Evolutionary conservation across 257 asterid species (phyloP), one percentile per base, ranked within the genome.

Genomic region (Fraxinus americana): DNA sequence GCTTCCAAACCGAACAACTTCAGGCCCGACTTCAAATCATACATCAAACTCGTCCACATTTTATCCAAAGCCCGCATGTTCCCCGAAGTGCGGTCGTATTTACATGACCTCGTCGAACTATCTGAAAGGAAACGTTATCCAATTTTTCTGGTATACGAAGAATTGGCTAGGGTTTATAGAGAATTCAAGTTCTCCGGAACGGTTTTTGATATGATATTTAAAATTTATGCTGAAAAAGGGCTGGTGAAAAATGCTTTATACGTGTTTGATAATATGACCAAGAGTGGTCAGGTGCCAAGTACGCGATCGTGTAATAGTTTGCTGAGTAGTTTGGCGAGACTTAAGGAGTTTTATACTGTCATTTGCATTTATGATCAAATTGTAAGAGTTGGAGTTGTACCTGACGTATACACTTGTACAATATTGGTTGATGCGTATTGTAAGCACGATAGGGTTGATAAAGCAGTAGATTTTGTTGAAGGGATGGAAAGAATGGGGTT

Each of bases 241-340:
- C 79, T 90, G 90, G 70, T 86, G 32, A 88, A 81, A 73, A 76
- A 91, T 80, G 98, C 98, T 67, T 32, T 93, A 61, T 89, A 91
- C 74, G 74, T 93, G 96, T 96, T 93, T 78, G 99, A 96, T 82
- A 89, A 92, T 81, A 88, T 96, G 99, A 88, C 84, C 50, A 82
- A 86, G 67, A 85, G 93, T 23, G 98, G 98, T 61, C 83, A 91
- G 30, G 23, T 80, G 79, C 99, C 97, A 5, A 91, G 95, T 79
- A 63, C 89, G 92, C 90, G 89, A 4, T 90, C 94, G 52, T 96
- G 98, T 80, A 96, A 96, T 83, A 86, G 85, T 63, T 84, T 95
- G 90, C 88, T 96, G 91, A 89, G 92, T 88, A 68, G 79, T 80
- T 89, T 93, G 70, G 91, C 93, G 76, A 89, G 84, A 75, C 72